phyloP scores from a whole-genome alignment of 2,329 filamentous ascomycete genomes.

The Aureobasidium namibiae region DNA sequence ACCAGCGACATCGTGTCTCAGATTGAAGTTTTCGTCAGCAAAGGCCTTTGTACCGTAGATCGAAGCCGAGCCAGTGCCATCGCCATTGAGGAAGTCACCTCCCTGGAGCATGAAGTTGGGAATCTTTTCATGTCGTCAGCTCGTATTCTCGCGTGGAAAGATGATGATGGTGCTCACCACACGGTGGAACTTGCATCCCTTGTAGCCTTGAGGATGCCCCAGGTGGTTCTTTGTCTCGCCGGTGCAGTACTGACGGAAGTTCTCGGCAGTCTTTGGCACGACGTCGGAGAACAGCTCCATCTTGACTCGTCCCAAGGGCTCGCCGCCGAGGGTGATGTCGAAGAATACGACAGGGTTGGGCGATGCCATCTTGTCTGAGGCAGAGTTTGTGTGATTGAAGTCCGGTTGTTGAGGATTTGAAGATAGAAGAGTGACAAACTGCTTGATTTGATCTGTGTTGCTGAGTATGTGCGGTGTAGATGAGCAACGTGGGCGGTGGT shows the following conservation, averaged over 20 bases:
- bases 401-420: not conserved
- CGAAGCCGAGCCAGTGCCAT: slow-evolving; percentile 70
- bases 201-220: slow-evolving; percentile 83
- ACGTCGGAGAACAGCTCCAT: slow-evolving; percentile 84
- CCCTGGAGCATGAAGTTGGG: slow-evolving; percentile 97
- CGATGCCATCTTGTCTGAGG: not conserved
- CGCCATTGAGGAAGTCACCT: slow-evolving; percentile 88
- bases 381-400: not conserved
- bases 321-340: slow-evolving; percentile 73
- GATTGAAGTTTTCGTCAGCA: slow-evolving; percentile 78
- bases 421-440: no score
- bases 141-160: not conserved
- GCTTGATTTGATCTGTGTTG: not conserved
- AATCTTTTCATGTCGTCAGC: slow-evolving; percentile 51
- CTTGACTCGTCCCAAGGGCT: slow-evolving; percentile 76
- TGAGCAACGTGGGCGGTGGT: not conserved
- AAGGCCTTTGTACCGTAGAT: slow-evolving; percentile 85
- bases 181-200: slow-evolving; percentile 87
- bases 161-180: slow-evolving; percentile 54
- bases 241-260: slow-evolving; percentile 95
- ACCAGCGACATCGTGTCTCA: slow-evolving; percentile 71
- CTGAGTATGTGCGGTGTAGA: not conserved
- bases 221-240: slow-evolving; percentile 76
- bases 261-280: slow-evolving; percentile 72
- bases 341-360: slow-evolving; percentile 57